Base-by-base conservation (phyloP, 208 protist genomes). In the Jaenimonas drosophilae region DNA sequence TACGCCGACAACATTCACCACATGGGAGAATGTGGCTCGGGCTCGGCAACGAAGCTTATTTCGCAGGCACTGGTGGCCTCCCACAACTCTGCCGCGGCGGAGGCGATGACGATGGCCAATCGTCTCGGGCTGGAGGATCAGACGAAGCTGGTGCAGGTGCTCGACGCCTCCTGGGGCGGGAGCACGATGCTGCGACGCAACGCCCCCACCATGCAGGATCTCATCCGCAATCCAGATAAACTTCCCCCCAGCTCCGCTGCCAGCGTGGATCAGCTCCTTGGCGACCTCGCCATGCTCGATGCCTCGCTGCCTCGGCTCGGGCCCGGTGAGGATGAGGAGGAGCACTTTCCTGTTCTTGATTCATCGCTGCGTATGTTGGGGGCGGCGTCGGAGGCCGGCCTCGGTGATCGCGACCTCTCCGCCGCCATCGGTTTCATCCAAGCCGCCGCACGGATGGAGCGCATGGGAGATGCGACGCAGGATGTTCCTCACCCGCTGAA, bases 181-280 rank as follows among this genome's bases (percentile, higher is more conserved):
- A 89, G 78, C 64, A 90, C 77, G 34, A 91, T 91, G 79, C 72
- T 91, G 55, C 77, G 83, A 23, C 74, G 86, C 40, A 90, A 87
- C 60, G 82, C 77, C 2, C 57, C 71, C 23, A 69, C 70, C 17
- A 82, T 91, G 82, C 77, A 90, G 64, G 70, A 88, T 39, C 64
- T 89, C 14, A 54, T 94, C 40, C 72, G 78, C 32, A 82, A 76
- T 46, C 80, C 78, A 0, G 82, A 87, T 30, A 82, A 70, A 43
- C 34, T 78, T 21, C 59, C 79, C 3, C 76, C 76, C 14, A 54
- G 68, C 16, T 82, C 73, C 17, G 58, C 69, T 4, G 56, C 68
- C 28, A 76, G 46, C 38, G 64, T 92, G 3, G 64, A 86, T 30
- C 58, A 51, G 26, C 49, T 92, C 12, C 55, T 89, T n/a, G 58